A percentile compares a stretch with the other conserved stretches of the same genome.
phyloP scores from a whole-genome alignment of 1,284 basidiomycete genomes.

The Earliella scabrosa region DNA sequence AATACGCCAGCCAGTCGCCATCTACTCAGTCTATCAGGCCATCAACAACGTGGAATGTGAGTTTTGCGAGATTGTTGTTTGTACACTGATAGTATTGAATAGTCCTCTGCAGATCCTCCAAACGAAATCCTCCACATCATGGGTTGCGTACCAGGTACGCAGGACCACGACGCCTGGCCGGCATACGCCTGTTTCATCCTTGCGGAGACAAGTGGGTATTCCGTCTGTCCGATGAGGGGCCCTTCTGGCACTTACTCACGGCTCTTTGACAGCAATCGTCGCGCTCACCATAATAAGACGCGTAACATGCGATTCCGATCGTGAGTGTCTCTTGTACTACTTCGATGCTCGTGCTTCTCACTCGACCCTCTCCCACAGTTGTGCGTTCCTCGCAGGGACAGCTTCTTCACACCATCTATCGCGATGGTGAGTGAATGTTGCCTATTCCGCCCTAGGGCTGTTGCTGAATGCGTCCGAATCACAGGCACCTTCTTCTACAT shows the following conservation, averaged over 20 bases:
- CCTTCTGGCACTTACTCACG: not conserved
- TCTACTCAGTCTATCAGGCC: no score
- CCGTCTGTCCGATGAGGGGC: not conserved
- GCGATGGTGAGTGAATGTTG: not conserved
- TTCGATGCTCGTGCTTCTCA: not conserved
- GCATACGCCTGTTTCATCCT: not conserved
- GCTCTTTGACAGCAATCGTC: not conserved
- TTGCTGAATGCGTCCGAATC: not conserved
- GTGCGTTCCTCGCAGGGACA: not conserved
- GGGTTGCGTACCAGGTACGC: not conserved
- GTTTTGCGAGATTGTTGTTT: no score
- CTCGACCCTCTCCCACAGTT: not conserved
- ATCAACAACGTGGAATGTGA: no score
- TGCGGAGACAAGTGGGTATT: not conserved
- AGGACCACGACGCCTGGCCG: not conserved
- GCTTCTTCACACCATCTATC: conserved; percentile 6
- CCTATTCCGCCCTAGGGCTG: not conserved
- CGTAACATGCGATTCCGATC: not conserved
- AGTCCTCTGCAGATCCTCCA: no score
- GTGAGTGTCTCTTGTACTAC: not conserved
- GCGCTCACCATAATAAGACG: not conserved
- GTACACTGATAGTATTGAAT: no score
- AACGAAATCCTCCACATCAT: not conserved
- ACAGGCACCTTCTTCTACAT: not conserved
- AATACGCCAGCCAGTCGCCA: no score